Percentiles rank a stretch among this genome's conserved stretches.
phyloP scores from a whole-genome alignment of 2,329 filamentous ascomycete genomes.

The Plenodomus tracheiphilus region DNA sequence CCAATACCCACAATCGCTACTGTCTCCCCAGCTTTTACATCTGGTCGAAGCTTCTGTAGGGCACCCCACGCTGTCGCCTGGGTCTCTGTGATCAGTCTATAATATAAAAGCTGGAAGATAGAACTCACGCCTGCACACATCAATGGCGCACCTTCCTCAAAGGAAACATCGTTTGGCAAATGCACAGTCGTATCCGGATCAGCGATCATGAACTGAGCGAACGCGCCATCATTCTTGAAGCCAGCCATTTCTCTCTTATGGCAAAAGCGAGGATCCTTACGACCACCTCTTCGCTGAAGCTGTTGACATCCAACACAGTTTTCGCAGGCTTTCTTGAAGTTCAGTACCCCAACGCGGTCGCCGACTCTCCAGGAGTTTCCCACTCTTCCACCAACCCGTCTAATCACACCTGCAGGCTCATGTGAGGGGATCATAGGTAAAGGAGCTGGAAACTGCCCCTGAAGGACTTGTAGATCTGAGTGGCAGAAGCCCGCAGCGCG shows the following conservation, averaged over 20 bases:
- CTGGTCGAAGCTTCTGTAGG: conserved; percentile 21
- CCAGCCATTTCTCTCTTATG: conserved; percentile 31
- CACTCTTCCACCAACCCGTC: conserved; percentile 28
- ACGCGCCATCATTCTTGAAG: conserved; percentile 37
- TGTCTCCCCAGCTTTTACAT: conserved; percentile 64
- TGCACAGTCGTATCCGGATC: conserved; percentile 33
- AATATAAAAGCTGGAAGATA: not conserved
- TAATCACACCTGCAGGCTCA: conserved; percentile 38
- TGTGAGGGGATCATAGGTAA: conserved; percentile 41
- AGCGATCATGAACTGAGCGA: conserved; percentile 39
- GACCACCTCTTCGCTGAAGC: conserved; percentile 8
- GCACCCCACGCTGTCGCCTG: conserved; percentile 35
- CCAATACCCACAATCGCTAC: conserved; percentile 83
- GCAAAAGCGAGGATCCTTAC: conserved; percentile 34
- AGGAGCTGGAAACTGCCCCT: conserved; percentile 22
- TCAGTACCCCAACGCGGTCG: conserved; percentile 35
- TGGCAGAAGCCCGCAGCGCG: conserved; percentile 34
- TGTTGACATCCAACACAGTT: conserved; percentile 24
- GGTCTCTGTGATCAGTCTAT: not conserved
- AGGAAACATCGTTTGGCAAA: conserved; percentile 24
- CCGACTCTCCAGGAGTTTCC: conserved; percentile 31
- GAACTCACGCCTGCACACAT: conserved; percentile 40
- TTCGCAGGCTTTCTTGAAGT: conserved; percentile 31
- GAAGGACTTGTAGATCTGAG: conserved; percentile 30
- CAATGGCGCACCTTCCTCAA: conserved; percentile 37